These are phyloP conservation scores for Mycena sp. DNA, from an alignment of 1,284 basidiomycete species.

Conservation along the genomic window DNA sequence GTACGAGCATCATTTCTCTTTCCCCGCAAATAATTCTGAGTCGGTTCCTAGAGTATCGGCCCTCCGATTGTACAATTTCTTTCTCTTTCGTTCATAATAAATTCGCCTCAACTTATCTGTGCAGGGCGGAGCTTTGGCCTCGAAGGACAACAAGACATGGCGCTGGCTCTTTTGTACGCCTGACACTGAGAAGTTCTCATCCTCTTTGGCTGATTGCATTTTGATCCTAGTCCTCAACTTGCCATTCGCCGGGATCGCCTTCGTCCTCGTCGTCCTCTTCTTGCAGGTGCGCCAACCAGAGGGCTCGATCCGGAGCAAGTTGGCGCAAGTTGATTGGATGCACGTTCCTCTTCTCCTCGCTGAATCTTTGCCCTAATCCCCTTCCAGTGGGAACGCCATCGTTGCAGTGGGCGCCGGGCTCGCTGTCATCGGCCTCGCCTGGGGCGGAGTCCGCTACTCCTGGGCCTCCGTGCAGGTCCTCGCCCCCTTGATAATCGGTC, in stretches of 20 bases:
- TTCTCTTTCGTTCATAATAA: neutral
- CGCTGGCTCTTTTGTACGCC: slow-evolving; percentile 26
- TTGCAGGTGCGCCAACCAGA: slow-evolving; percentile 41
- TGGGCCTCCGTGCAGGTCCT: too few species aligned
- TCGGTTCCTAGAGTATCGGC: slow-evolving; percentile 18
- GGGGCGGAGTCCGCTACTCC: slow-evolving; percentile 48
- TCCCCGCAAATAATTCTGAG: neutral
- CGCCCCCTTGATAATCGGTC: too few species aligned
- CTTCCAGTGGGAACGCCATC: slow-evolving; percentile 53
- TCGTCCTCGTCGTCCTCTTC: slow-evolving; percentile 34
- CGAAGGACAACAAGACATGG: too few species aligned
- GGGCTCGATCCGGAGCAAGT: too few species aligned
- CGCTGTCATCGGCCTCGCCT: slow-evolving; percentile 47
- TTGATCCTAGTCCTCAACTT: too few species aligned
- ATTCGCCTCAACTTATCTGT: neutral
- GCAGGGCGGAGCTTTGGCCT: slow-evolving; percentile 26
- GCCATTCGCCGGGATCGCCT: slow-evolving; percentile 37
- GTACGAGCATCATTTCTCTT: slow-evolving; percentile 8
- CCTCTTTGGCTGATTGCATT: slow-evolving; percentile 25
- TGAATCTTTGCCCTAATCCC: too few species aligned
- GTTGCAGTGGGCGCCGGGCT: slow-evolving; percentile 44
- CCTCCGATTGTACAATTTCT: slow-evolving; percentile 23
- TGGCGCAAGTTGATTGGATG: slow-evolving; percentile 49
- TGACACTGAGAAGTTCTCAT: slow-evolving; percentile 7
- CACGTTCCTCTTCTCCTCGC: too few species aligned